These are phyloP conservation scores for Theobroma cacao DNA, from an alignment of 345 rosid species.

Conservation along the genomic window DNA sequence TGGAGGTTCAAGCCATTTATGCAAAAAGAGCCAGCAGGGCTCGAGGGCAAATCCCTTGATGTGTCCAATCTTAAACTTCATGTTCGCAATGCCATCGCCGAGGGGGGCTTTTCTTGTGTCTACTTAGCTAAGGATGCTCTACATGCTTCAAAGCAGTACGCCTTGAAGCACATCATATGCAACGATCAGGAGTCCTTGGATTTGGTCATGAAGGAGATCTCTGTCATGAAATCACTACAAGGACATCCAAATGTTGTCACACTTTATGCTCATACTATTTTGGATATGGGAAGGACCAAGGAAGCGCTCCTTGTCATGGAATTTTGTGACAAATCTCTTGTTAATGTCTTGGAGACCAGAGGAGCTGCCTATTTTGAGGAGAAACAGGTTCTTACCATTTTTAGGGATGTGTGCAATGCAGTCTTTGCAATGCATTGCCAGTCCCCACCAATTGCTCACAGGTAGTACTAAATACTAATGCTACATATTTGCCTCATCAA, in stretches of 20 bases:
- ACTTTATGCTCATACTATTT: conserved; percentile 59
- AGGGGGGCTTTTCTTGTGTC: conserved; percentile 95
- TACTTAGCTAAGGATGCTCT: conserved; percentile 76
- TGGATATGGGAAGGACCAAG: conserved; percentile 90
- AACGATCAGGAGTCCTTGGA: conserved; percentile 81
- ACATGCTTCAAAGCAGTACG: conserved; percentile 76
- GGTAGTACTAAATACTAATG: no score
- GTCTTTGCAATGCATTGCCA: conserved; percentile 96
- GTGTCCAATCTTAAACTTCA: conserved; percentile 80
- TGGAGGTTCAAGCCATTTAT: conserved; percentile 92
- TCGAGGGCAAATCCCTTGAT: conserved; percentile 85
- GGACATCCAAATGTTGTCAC: conserved; percentile 91
- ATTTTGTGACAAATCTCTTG: conserved; percentile 84
- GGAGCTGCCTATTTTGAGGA: conserved; percentile 86
- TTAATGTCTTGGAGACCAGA: conserved; percentile 72
- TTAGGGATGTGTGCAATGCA: conserved; percentile 92
- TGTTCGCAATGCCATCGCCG: conserved; percentile 72
- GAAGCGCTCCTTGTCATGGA: conserved; percentile 96
- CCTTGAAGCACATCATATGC: conserved; percentile 92
- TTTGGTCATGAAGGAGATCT: conserved; percentile 74
- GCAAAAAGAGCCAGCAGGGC: conserved; percentile 83
- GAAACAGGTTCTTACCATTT: conserved; percentile 68
- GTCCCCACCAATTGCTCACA: conserved; percentile 88
- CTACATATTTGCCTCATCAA: not conserved
- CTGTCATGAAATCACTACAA: conserved; percentile 72